These are phyloP conservation scores for Candida nanaspora DNA, from an alignment of 805 yeast genomes.

Conservation along the genomic window DNA sequence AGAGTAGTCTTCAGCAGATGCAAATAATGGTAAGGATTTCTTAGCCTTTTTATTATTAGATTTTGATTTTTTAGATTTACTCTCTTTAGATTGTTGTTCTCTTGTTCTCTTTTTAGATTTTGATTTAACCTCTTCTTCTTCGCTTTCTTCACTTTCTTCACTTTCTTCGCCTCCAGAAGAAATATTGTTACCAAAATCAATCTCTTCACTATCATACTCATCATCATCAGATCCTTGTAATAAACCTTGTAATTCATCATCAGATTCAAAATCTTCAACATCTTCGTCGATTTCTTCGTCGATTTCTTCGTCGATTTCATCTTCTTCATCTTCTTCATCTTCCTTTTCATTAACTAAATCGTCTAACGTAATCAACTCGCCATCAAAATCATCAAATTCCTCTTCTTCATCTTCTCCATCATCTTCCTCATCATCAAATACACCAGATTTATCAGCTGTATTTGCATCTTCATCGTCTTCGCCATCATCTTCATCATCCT, in stretches of 20 bases:
- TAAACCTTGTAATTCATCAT: too few species aligned
- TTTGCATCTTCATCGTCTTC: constrained; percentile 28
- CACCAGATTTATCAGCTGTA: constrained; percentile 29
- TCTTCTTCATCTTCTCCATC: constrained; percentile 15
- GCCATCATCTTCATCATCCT: constrained; percentile 25
- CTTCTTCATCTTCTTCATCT: constrained; percentile 19
- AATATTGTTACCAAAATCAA: too few species aligned
- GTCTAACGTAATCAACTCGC: constrained; percentile 10
- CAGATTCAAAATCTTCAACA: not conserved
- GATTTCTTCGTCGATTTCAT: constrained; percentile 8
- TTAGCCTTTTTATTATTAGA: constrained; percentile 45
- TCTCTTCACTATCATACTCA: constrained; percentile 3
- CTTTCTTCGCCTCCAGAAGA: too few species aligned
- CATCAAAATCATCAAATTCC: constrained; percentile 2
- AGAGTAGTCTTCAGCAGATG: constrained; percentile 83
- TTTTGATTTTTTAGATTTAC: too few species aligned
- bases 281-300: constrained; percentile 9
- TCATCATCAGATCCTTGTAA: constrained; percentile 3
- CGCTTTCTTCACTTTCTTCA: constrained; percentile 7
- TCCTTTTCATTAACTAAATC: constrained; percentile 21
- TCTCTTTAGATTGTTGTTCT: constrained; percentile 9
- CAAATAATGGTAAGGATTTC: constrained; percentile 74
- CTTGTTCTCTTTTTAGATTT: constrained; percentile 4
- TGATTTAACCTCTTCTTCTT: constrained; percentile 20
- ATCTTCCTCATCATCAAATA: constrained; percentile 18